Conservation (phyloP, 2,329 filamentous ascomycete genomes). For the Fusarium cyanostomum region DNA sequence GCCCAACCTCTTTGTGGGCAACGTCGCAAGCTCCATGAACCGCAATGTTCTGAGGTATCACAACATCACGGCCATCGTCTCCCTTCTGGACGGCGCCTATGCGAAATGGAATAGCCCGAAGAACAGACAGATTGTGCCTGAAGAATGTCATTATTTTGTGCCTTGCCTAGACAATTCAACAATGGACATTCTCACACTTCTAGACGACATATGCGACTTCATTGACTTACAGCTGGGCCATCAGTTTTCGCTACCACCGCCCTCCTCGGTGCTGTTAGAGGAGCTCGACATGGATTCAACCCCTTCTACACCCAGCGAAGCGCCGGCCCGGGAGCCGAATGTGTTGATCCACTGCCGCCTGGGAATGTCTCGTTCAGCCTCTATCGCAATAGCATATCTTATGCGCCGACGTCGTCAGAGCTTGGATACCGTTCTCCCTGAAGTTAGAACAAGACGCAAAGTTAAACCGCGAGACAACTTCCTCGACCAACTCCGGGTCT, state of each 20-base stretch:
- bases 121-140: conserved; percentile 35
- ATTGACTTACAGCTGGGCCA: conserved; percentile 33
- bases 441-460: conserved; percentile 34
- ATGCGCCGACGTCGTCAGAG: conserved; percentile 41
- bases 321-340: conserved; percentile 9
- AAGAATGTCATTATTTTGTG: conserved; percentile 37
- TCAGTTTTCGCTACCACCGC: neutral
- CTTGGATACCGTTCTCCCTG: conserved; percentile 25
- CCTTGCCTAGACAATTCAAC: conserved; percentile 38
- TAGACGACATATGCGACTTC: conserved; percentile 41
- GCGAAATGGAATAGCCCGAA: conserved; percentile 31
- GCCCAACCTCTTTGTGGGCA: conserved; percentile 39
- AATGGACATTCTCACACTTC: conserved; percentile 37
- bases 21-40: conserved; percentile 37
- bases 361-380: conserved; percentile 47
- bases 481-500: conserved; percentile 46
- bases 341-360: conserved; percentile 49
- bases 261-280: neutral
- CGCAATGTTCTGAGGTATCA: conserved; percentile 32
- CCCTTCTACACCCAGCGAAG: conserved; percentile 13
- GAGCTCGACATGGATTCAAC: conserved; percentile 6
- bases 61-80: conserved; percentile 40
- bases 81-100: conserved; percentile 32
- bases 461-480: conserved; percentile 45
- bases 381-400: conserved; percentile 46